Base-by-base conservation (phyloP, 106 monocot species). In the Iris macrosiphon region DNA sequence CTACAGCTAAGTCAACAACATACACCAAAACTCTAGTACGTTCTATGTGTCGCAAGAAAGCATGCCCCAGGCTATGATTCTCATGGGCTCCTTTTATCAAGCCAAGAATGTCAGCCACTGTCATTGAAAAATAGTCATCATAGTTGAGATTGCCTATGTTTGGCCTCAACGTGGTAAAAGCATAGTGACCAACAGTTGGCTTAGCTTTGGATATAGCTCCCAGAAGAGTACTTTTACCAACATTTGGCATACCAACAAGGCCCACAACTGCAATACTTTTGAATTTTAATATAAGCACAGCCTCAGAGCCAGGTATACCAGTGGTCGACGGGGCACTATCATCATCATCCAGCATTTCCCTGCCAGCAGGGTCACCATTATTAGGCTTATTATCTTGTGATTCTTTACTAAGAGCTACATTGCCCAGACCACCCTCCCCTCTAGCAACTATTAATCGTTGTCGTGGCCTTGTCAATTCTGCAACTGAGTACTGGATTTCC, bases 191-290 rank as follows among this genome's bases (percentile, higher is more conserved):
- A 3, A 96, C 85, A 46, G 53, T 62, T 2, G 96, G 96, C 30
- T 73, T 79, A 14, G 96, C 96, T 60, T 71, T 73, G 21, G 96
- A 96, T 45, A 96, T 74, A 31, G 80, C 71, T 1, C 89, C 79
- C 17, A 96, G 64, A 6, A 96, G 67, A 5, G 89, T 96, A 80
- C 96, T 96, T 78, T 96, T 96, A 17, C 96, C 96, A 24, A 83
- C 80, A 67, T 96, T 96, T 1, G 89, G 96, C 79, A 96, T 76
- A 19, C 96, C 96, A 33, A 96, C 82, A 34, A 96, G 89, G 3
- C 96, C 96, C 7, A 96, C 74, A 68, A 86, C 89, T 0, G 95
- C 95, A 46, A 96, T 89, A 62, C 89, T 89, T 61, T 96, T 96
- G 15, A 96, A 71, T 72, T 96, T 89, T 49, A 96, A 59, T 49